phyloP scores from a whole-genome alignment of 805 yeast species.

The Candida incommunis region DNA sequence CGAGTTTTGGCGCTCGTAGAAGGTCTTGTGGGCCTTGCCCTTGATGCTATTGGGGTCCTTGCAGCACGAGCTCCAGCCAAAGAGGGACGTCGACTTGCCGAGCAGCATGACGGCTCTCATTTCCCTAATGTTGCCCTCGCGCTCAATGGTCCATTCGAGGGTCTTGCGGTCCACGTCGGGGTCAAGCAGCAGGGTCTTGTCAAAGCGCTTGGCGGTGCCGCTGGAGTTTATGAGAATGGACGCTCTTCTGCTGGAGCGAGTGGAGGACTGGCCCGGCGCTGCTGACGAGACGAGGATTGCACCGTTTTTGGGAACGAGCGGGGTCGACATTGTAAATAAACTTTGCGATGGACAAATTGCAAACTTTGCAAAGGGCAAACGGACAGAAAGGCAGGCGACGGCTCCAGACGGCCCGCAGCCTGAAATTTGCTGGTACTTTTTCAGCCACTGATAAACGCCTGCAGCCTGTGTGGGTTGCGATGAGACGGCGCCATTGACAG shows the following conservation, averaged over 20 bases:
- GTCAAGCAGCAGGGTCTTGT: background rate
- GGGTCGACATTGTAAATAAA: too few relatives aligned
- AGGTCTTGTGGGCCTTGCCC: slow-evolving; percentile 21
- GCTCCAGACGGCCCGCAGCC: too few relatives aligned
- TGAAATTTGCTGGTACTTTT: too few relatives aligned
- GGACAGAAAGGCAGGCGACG: too few relatives aligned
- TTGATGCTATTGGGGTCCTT: slow-evolving; percentile 12
- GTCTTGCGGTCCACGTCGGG: background rate
- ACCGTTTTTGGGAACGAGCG: too few relatives aligned
- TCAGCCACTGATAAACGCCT: too few relatives aligned
- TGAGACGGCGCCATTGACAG: too few relatives aligned
- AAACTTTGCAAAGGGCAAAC: too few relatives aligned
- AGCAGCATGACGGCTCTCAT: slow-evolving; percentile 35
- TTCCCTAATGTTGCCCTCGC: slow-evolving; percentile 23
- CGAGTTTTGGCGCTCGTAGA: slow-evolving; percentile 46
- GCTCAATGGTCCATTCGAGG: background rate
- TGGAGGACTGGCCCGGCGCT: background rate
- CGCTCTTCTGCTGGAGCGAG: slow-evolving; percentile 1
- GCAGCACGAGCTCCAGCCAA: slow-evolving; percentile 26
- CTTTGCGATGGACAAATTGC: too few relatives aligned
- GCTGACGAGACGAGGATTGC: too few relatives aligned
- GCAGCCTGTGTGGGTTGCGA: too few relatives aligned
- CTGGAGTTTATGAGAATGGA: background rate
- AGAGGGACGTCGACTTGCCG: slow-evolving; percentile 27
- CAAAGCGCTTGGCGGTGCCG: background rate